Conservation (phyloP, 2,329 filamentous ascomycete species). For the Pseudodiploospora longispora region DNA sequence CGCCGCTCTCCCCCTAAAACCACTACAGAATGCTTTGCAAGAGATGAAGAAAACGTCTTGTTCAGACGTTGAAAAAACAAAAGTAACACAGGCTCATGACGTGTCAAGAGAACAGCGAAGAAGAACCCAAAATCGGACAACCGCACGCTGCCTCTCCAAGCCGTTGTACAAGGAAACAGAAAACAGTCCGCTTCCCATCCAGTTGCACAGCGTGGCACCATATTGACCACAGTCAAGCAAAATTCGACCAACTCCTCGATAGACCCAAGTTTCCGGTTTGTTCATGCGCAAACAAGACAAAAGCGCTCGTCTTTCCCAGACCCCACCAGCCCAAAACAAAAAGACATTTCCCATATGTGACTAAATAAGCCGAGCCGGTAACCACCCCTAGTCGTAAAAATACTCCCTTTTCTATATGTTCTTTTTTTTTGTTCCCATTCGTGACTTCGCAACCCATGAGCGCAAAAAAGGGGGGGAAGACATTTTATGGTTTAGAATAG, state of each 20-base stretch:
- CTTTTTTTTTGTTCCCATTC: constrained; percentile 28
- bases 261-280: constrained; percentile 22
- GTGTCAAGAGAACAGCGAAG: constrained; percentile 12
- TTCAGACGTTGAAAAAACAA: constrained; percentile 12
- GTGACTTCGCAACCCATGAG: constrained; percentile 40
- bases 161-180: constrained; percentile 7
- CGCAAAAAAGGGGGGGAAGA: constrained; percentile 20
- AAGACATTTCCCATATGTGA: constrained; percentile 24
- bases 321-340: constrained; percentile 16
- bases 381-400: constrained; percentile 23
- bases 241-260: constrained; percentile 30
- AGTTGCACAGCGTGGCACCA: constrained; percentile 21
- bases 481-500: constrained; percentile 17
- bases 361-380: constrained; percentile 28
- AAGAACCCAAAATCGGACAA: constrained; percentile 9
- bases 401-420: constrained; percentile 36
- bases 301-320: constrained; percentile 26
- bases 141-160: constrained; percentile 5
- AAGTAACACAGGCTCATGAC: constrained; percentile 16
- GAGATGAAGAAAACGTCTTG: constrained; percentile 16
- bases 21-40: constrained; percentile 24
- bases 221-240: constrained; percentile 12
- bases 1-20: constrained; percentile 17
- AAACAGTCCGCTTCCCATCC: constrained; percentile 20
- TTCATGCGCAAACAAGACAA: constrained; percentile 22